Percentiles rank a stretch among this genome's conserved stretches.
phyloP scores from a whole-genome alignment of 495 filamentous ascomycete genomes.

The Cetradonia linearis region DNA sequence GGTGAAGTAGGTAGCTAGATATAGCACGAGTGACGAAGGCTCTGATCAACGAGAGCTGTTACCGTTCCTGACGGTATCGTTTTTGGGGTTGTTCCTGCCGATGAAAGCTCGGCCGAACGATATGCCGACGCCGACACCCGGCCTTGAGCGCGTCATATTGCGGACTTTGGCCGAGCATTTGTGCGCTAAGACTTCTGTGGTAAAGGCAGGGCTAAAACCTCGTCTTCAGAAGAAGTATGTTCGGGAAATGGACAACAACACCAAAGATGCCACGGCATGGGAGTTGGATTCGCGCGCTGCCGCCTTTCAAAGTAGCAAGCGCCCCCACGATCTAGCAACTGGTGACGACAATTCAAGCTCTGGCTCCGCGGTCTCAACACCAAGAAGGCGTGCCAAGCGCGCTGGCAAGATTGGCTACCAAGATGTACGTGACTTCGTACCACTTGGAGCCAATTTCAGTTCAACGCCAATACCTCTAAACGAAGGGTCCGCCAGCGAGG shows the following conservation, averaged over 20 bases:
- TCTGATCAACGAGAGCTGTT: neutral
- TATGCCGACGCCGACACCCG: neutral
- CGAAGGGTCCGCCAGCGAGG: neutral
- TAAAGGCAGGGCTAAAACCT: neutral
- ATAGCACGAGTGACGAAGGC: neutral
- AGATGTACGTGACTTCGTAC: constrained; percentile 13
- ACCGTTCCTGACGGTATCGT: neutral
- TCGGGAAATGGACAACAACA: neutral
- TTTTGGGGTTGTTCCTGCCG: constrained; percentile 2
- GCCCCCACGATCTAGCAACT: constrained; percentile 3
- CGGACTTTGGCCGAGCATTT: neutral
- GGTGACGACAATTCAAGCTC: neutral
- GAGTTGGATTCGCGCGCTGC: constrained; percentile 15
- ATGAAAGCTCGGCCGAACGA: constrained; percentile 10
- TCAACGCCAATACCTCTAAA: constrained; percentile 2
- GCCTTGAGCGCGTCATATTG: neutral
- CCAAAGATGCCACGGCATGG: neutral
- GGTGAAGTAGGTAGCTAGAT: neutral
- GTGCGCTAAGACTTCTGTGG: neutral
- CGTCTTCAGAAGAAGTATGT: neutral
- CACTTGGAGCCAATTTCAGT: constrained; percentile 14
- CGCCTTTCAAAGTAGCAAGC: constrained; percentile 8
- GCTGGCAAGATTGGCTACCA: constrained; percentile 2
- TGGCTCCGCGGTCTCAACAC: constrained; percentile 11
- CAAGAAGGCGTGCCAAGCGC: constrained; percentile 14